Base-by-base conservation (phyloP, 23 red algal genomes). In the Cyanidiococcus yangmingshanensis region DNA sequence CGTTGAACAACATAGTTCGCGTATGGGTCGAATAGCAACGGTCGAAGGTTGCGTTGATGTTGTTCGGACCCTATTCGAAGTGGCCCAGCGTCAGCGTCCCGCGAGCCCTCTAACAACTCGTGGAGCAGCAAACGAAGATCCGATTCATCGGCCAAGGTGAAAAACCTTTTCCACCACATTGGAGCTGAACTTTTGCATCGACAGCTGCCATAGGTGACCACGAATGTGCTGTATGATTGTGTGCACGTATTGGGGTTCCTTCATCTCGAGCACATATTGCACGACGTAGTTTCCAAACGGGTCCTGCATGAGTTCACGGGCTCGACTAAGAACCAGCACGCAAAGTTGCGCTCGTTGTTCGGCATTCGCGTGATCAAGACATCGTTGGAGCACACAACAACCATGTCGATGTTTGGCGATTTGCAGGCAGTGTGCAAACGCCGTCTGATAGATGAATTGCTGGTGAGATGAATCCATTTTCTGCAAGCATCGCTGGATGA, bases 161-260 rank as follows among this genome's bases (percentile, higher is more conserved):
- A 58, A n/a, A n/a, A 83, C 80, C 57, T 96, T 96, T 77, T 96
- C 92, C n/a, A 96, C 87, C 7, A 96, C 92, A 76, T 96, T 96
- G 31, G 87, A 90, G 36, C 78, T 79, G 71, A 96, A 96, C 77
- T 96, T 96, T 76, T 96, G 92, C 84, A 89, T 89, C 37, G 87
- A 90, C 31, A 96, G 75, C 74, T 90, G 79, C 1, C 74, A 82
- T 21, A 96, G 39, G 83, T 91, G 79, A 26, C 92, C 92, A 38
- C 78, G 83, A 45, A 96, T 79, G 18, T 82, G 91, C n/a, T 80
- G 39, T 21, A 96, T 79, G 21, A 96, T 90, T 24, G 80, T 82
- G 21, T 39, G 45, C 71, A 86, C 90, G 79, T 96, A 96, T 21
- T 57, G 71, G 0, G 83, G 58, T 59, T 88, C 77, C 36, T 89